phyloP scores from a whole-genome alignment of 2,329 filamentous ascomycete species.

The Anisogramma anomala region DNA sequence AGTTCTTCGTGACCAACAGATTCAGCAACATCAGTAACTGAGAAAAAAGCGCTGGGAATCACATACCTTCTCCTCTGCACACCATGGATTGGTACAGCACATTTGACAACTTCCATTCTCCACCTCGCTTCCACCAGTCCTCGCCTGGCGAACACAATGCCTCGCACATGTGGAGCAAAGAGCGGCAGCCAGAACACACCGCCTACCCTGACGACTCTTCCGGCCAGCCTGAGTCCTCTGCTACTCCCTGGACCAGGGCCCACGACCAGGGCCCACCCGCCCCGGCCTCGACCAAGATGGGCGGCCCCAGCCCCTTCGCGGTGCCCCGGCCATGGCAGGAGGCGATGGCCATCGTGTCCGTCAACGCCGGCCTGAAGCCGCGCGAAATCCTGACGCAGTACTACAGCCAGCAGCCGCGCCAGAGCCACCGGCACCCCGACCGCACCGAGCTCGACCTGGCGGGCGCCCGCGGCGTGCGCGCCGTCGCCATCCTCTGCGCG shows the following conservation, averaged over 20 bases:
- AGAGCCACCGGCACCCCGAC: neutral
- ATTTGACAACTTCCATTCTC: too few species aligned
- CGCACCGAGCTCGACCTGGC: slow-evolving; percentile 9
- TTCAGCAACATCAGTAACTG: too few species aligned
- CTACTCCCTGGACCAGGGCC: neutral
- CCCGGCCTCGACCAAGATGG: neutral
- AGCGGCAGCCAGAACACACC: neutral
- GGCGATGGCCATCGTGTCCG: slow-evolving; percentile 11
- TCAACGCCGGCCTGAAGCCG: slow-evolving; percentile 10
- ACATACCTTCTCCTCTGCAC: too few species aligned
- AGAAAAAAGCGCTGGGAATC: too few species aligned
- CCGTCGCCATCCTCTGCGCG: slow-evolving; percentile 7
- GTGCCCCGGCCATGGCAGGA: slow-evolving; percentile 10
- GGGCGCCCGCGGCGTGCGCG: slow-evolving; percentile 1
- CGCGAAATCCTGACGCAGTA: slow-evolving; percentile 9
- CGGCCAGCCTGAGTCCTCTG: neutral
- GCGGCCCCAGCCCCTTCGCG: slow-evolving; percentile 3
- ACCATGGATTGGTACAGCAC: too few species aligned
- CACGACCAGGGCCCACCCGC: neutral
- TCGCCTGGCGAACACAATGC: too few species aligned
- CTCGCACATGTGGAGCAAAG: neutral
- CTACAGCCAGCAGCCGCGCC: slow-evolving; percentile 1
- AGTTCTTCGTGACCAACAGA: too few species aligned
- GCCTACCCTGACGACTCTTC: neutral
- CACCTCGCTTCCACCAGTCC: too few species aligned